Evolutionary conservation across 805 yeast species (phyloP).

Genomic region (Candida schatavii): DNA sequence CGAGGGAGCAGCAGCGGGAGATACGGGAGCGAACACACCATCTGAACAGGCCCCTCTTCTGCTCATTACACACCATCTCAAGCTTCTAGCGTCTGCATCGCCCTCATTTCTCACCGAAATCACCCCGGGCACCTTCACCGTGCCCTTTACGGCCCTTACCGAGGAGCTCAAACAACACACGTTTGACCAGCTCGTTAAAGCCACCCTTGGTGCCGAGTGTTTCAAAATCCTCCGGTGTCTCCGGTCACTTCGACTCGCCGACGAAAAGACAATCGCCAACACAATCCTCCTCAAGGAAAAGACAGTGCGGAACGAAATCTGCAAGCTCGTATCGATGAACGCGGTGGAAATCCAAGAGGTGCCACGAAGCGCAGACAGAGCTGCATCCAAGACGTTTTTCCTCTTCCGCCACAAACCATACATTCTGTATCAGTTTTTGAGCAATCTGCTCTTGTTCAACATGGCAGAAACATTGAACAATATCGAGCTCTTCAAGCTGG

Average conservation of each 20-base stretch:
- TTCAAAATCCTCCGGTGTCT: constrained; percentile 77
- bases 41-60: constrained; percentile 24
- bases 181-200: constrained; percentile 56
- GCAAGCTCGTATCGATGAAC: constrained; percentile 64
- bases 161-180: constrained; percentile 46
- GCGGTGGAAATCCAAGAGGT: constrained; percentile 88
- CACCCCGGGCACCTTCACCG: constrained; percentile 54
- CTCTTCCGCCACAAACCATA: constrained; percentile 64
- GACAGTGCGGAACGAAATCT: constrained; percentile 69
- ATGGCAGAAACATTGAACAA: constrained; percentile 51
- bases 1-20: constrained; percentile 6
- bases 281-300: constrained; percentile 74
- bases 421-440: constrained; percentile 31
- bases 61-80: constrained; percentile 62
- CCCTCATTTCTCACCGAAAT: constrained; percentile 60
- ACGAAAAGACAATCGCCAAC: constrained; percentile 79
- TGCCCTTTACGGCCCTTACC: constrained; percentile 57
- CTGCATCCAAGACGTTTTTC: constrained; percentile 84
- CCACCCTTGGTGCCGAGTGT: constrained; percentile 63
- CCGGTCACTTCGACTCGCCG: constrained; percentile 64
- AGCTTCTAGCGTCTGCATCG: constrained; percentile 52
- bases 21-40: constrained; percentile 19
- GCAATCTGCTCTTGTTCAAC: constrained; percentile 46
- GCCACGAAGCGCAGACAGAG: constrained; percentile 87
- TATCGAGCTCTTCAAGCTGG: constrained; percentile 51